Percentiles rank a stretch among this genome's conserved stretches.
phyloP scores from a whole-genome alignment of 2,329 filamentous ascomycete species.

The Ciborinia camelliae region DNA sequence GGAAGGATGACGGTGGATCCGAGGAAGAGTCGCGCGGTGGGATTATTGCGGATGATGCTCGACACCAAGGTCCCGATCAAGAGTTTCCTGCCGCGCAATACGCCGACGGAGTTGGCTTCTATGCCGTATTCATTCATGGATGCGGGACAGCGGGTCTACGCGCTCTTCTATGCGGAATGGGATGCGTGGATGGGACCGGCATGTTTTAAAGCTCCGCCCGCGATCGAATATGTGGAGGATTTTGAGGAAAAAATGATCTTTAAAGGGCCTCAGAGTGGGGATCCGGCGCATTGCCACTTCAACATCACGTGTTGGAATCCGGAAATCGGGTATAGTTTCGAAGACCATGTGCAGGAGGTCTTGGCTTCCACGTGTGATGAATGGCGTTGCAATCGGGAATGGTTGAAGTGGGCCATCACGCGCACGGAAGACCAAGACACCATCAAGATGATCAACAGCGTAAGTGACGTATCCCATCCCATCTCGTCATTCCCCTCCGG shows the following conservation, averaged over 20 bases:
- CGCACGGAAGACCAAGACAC: not conserved
- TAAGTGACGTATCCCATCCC: not conserved
- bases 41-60: not conserved
- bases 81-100: not conserved
- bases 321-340: not conserved
- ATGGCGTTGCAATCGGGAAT: not conserved
- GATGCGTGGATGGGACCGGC: constrained; percentile 10
- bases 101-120: not conserved
- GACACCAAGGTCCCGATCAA: not conserved
- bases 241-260: not conserved
- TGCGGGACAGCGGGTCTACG: not conserved
- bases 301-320: not conserved
- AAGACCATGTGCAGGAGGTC: not conserved
- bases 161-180: constrained; percentile 7
- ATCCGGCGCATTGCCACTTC: not conserved
- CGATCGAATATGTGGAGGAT: not conserved
- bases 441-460: not conserved
- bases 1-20: not conserved
- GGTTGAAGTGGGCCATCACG: not conserved
- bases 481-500: not conserved
- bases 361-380: not conserved
- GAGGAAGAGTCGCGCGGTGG: not conserved
- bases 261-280: not conserved
- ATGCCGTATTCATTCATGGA: not conserved
- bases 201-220: not conserved